A percentile compares a stretch with the other conserved stretches of the same genome.
phyloP scores from a whole-genome alignment of 805 yeast species.

The Yamadazyma olivae region DNA sequence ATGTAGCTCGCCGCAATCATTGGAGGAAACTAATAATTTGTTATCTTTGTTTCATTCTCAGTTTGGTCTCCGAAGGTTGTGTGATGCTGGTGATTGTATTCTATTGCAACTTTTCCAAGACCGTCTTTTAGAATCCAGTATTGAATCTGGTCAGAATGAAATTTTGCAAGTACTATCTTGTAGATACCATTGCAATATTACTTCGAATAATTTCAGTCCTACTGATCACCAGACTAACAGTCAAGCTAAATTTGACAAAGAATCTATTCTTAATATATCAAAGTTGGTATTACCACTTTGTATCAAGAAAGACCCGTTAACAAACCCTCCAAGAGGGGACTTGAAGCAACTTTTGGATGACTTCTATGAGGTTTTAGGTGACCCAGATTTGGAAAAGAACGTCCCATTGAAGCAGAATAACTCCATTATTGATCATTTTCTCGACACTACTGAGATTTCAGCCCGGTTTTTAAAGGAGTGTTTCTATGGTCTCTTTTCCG shows the following conservation, averaged over 20 bases:
- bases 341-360: constrained; percentile 69
- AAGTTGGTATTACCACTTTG: constrained; percentile 55
- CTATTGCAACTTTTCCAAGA: constrained; percentile 61
- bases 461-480: constrained; percentile 45
- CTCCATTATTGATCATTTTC: constrained; percentile 41
- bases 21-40: constrained; percentile 22
- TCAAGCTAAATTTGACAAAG: constrained; percentile 23
- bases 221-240: constrained; percentile 56
- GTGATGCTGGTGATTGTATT: constrained; percentile 61
- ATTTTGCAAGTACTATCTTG: constrained; percentile 78
- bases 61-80: constrained; percentile 65
- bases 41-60: constrained; percentile 67
- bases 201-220: constrained; percentile 59
- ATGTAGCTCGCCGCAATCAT: neutral
- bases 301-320: constrained; percentile 55
- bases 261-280: constrained; percentile 35
- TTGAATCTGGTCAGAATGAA: constrained; percentile 52
- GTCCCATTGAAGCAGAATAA: constrained; percentile 33
- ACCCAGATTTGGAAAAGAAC: constrained; percentile 48
- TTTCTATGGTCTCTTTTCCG: constrained; percentile 45
- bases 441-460: constrained; percentile 44
- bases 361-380: constrained; percentile 68
- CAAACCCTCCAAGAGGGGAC: constrained; percentile 62
- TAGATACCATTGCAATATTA: constrained; percentile 64
- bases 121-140: constrained; percentile 33